Evolutionary conservation across 2,329 filamentous ascomycete species (phyloP).

Genomic region (Alternaria sp.): DNA sequence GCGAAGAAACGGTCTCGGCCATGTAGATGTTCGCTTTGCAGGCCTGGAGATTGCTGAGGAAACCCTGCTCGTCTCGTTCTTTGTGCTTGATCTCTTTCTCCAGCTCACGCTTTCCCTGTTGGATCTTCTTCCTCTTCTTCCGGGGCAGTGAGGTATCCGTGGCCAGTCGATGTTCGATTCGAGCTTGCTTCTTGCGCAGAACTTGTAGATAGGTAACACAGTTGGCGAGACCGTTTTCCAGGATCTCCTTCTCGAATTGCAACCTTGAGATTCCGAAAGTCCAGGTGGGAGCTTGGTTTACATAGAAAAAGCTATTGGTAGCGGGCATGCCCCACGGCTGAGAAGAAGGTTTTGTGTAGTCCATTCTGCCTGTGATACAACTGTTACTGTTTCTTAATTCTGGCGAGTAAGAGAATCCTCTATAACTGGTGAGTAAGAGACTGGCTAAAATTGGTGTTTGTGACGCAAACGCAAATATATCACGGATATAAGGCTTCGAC

Average conservation of each 20-base stretch:
- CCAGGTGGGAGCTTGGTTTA: not conserved
- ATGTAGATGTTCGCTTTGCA: slow-evolving; percentile 46
- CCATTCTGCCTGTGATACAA: slow-evolving; percentile 5
- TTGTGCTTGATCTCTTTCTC: slow-evolving; percentile 45
- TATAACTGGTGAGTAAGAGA: not conserved
- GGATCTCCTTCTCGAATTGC: slow-evolving; percentile 33
- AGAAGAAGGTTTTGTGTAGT: not conserved
- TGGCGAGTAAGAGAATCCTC: not conserved
- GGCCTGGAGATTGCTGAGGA: slow-evolving; percentile 44
- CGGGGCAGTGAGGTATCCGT: slow-evolving; percentile 22
- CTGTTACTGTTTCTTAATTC: too few relatives aligned
- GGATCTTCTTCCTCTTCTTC: slow-evolving; percentile 44
- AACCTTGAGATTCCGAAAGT: slow-evolving; percentile 24
- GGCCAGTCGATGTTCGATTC: slow-evolving; percentile 33
- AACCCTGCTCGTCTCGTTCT: slow-evolving; percentile 43
- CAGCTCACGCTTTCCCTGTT: slow-evolving; percentile 40
- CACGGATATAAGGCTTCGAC: not conserved
- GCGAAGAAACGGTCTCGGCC: slow-evolving; percentile 30
- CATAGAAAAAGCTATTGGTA: slow-evolving; percentile 1
- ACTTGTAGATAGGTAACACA: slow-evolving; percentile 45
- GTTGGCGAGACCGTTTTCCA: slow-evolving; percentile 43
- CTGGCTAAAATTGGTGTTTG: not conserved
- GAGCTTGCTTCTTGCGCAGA: slow-evolving; percentile 44
- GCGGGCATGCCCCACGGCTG: slow-evolving; percentile 1
- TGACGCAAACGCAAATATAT: not conserved